phyloP scores from a whole-genome alignment of 2,329 filamentous ascomycete species.

The Aspergillus ochraceoroseus region DNA sequence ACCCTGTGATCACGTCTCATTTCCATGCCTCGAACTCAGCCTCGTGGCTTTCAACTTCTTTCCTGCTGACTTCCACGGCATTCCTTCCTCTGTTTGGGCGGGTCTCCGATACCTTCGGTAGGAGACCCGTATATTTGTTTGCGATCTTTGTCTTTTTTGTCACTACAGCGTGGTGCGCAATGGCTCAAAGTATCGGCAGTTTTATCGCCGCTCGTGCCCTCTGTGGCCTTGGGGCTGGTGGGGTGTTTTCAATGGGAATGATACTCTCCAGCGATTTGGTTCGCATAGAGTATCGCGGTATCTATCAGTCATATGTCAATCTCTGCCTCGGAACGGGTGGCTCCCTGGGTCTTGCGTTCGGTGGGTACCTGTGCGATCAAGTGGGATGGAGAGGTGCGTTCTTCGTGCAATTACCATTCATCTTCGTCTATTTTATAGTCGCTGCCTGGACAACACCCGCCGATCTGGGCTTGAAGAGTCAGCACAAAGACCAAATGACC shows the following conservation, averaged over 20 bases:
- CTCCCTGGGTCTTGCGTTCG: conserved; percentile 39
- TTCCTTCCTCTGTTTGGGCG: conserved; percentile 71
- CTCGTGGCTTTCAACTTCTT: conserved; percentile 77
- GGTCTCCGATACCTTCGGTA: conserved; percentile 67
- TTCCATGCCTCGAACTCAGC: conserved; percentile 73
- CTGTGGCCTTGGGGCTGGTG: conserved; percentile 69
- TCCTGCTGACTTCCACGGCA: conserved; percentile 69
- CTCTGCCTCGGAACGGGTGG: conserved; percentile 36
- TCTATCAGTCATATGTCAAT: conserved; percentile 44
- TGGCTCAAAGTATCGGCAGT: conserved; percentile 62
- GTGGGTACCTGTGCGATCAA: conserved; percentile 39
- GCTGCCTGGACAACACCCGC: conserved; percentile 44
- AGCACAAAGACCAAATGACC: conserved; percentile 39
- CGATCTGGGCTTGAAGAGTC: conserved; percentile 44
- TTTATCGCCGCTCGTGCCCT: conserved; percentile 68
- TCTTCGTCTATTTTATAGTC: conserved; percentile 44
- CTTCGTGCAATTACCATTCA: conserved; percentile 48
- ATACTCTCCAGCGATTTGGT: conserved; percentile 60
- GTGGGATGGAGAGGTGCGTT: conserved; percentile 44
- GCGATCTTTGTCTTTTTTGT: conserved; percentile 58
- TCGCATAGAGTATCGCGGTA: conserved; percentile 58
- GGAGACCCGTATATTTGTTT: conserved; percentile 62
- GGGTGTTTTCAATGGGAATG: conserved; percentile 65
- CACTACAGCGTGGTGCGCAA: conserved; percentile 65
- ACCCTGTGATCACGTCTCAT: conserved; percentile 76